phyloP scores from a whole-genome alignment of 139 green algal species.

The Chlorella sorokiniana region DNA sequence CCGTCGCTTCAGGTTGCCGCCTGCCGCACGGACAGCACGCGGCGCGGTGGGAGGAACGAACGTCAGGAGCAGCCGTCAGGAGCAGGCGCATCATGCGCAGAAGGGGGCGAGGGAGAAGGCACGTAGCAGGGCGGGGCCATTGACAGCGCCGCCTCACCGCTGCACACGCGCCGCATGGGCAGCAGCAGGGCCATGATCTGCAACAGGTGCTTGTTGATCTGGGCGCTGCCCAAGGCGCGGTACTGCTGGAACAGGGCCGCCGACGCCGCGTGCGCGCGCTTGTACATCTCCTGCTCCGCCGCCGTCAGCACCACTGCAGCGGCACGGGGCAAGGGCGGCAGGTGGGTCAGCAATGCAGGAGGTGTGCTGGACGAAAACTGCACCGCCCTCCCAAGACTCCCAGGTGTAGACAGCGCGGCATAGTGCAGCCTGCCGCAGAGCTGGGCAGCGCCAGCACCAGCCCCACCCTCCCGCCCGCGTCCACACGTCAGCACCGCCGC shows the following conservation, averaged over 20 bases:
- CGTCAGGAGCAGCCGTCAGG: background rate
- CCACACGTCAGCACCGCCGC: no score
- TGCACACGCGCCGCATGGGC: constrained; percentile 76
- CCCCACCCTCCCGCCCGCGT: no score
- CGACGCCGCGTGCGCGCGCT: constrained; percentile 46
- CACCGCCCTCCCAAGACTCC: no score
- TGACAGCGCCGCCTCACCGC: constrained; percentile 5
- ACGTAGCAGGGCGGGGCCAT: background rate
- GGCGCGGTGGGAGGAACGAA: background rate
- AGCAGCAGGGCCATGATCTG: constrained; percentile 74
- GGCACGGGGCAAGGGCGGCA: background rate
- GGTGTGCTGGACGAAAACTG: background rate
- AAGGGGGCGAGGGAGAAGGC: background rate
- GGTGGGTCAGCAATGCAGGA: background rate
- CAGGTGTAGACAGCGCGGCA: no score
- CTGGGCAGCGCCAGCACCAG: no score
- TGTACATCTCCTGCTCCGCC: constrained; percentile 59
- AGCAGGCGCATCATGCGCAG: background rate
- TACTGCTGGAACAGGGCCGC: constrained; percentile 41
- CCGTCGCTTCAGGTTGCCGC: constrained; percentile 4
- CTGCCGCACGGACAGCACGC: no score
- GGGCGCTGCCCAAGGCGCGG: constrained; percentile 11
- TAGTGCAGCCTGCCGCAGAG: no score
- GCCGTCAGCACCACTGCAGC: constrained; percentile 60
- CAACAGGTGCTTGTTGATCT: constrained; percentile 61